phyloP scores from a whole-genome alignment of 305 asterid species.

The Vinca major region DNA sequence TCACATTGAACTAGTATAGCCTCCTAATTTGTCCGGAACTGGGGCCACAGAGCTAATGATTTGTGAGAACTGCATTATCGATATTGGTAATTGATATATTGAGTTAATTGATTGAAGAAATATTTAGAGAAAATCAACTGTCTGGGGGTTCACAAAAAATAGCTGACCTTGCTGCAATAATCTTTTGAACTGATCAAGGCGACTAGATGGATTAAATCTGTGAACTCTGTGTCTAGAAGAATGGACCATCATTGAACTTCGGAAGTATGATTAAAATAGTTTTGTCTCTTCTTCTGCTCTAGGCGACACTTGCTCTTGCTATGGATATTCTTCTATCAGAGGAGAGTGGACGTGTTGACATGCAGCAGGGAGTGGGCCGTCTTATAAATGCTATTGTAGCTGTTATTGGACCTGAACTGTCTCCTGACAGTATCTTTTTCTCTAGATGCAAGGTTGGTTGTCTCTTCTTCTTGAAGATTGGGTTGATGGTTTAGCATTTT shows the following conservation, averaged over 20 bases:
- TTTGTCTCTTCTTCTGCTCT: conserved; percentile 20
- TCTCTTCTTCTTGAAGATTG: neutral
- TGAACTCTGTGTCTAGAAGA: neutral
- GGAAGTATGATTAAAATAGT: neutral
- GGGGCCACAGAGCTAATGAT: neutral
- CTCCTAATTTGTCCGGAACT: neutral
- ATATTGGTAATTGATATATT: neutral
- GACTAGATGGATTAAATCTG: neutral
- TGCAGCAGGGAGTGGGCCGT: conserved; percentile 95
- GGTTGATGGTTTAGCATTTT: neutral
- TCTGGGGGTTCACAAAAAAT: neutral
- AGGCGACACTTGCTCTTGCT: conserved; percentile 96
- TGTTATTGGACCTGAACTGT: conserved; percentile 96
- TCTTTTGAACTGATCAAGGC: neutral
- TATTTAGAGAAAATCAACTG: neutral
- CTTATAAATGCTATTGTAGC: conserved; percentile 96
- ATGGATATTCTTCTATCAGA: conserved; percentile 88
- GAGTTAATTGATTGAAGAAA: neutral
- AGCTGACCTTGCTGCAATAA: neutral
- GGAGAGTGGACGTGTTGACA: conserved; percentile 87
- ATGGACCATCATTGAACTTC: neutral
- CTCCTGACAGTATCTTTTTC: conserved; percentile 95
- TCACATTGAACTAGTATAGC: neutral
- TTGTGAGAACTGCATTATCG: neutral
- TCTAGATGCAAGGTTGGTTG: conserved; percentile 90